Evolutionary conservation across 805 yeast species (phyloP).

Genomic region (Pichia manshurica): DNA sequence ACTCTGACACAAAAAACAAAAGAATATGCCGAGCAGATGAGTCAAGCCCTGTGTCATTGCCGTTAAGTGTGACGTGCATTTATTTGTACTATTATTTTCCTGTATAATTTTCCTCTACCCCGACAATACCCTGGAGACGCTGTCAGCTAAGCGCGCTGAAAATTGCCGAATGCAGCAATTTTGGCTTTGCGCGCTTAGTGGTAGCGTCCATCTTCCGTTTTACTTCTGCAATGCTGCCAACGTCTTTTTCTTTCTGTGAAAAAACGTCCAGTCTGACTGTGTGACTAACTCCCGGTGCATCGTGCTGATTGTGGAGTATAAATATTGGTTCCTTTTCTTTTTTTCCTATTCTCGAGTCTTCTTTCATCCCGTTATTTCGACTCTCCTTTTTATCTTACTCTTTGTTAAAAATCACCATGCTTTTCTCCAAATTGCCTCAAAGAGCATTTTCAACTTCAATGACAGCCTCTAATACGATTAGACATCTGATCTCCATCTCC

Average conservation of each 20-base stretch:
- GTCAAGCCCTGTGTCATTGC: constrained; percentile 4
- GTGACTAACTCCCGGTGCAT: no score
- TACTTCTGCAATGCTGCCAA: no score
- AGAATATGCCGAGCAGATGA: not conserved
- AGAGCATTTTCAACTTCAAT: constrained; percentile 25
- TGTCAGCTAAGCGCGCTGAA: constrained; percentile 13
- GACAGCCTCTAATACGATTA: constrained; percentile 28
- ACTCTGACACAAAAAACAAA: constrained; percentile 12
- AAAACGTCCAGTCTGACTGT: not conserved
- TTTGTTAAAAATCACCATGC: constrained; percentile 8
- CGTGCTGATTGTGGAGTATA: no score
- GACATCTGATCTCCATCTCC: constrained; percentile 79
- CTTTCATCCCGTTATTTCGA: no score
- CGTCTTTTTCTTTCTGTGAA: not conserved
- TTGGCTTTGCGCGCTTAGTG: constrained; percentile 14
- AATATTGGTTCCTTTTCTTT: no score
- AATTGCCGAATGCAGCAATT: constrained; percentile 18
- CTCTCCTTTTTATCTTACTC: not conserved
- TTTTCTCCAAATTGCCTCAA: constrained; percentile 22
- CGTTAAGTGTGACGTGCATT: not conserved
- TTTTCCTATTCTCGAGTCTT: no score
- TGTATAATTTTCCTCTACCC: no score
- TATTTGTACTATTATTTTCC: no score
- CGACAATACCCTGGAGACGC: not conserved
- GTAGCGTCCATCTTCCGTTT: not conserved